Evolutionary conservation across 106 monocot species (phyloP), one percentile per base, ranked within the genome.

Genomic region (Vanilla planifolia): DNA sequence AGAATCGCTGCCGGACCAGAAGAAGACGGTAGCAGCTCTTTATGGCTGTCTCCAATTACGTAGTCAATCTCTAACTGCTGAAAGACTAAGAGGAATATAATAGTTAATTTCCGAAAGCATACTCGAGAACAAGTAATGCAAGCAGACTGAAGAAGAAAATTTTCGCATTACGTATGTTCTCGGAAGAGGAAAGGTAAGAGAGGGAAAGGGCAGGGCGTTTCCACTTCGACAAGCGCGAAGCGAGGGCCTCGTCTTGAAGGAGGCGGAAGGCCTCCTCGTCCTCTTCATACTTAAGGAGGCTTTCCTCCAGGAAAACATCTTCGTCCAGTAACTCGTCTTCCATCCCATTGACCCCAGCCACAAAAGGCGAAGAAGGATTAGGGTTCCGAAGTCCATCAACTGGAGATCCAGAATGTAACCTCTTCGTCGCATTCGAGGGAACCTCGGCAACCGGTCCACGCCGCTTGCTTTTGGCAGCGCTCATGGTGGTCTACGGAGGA

Each of bases 1-100:
- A 98, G 81, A 57, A 98, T 98, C 0, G 98, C 88, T 4, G 91
- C 84, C 0, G 98, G 79, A 16, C 91, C 98, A 15, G 88, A 79
- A 1, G 71, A 77, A 55, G 64, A 70, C 0, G 82, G 92, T 1
- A 98, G 74, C 50, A 92, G 53, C 24, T 77, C 82, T 41, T 85
- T 92, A 61, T 82, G 67, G 66, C 81, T 88, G 23, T 85, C 88
- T 1, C 92, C 85, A 35, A 98, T 98, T 13, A 98, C 77, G 36
- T 98, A 98, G 52, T 98, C 98, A 46, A 98, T 98, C 67, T 98
- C 98, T 39, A 98, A 60, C 77, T 98, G 92, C 92, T 98, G 98
- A 59, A 98, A 98, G 46, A 88, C 98, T 98, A 68, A 35, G 70
- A 35, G 5, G 57, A 61, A 79, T 16, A 57, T 37, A 14, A 48